These are phyloP conservation scores for Suhomyces taliae DNA, from an alignment of 1,139 yeast species.

Conservation along the genomic window DNA sequence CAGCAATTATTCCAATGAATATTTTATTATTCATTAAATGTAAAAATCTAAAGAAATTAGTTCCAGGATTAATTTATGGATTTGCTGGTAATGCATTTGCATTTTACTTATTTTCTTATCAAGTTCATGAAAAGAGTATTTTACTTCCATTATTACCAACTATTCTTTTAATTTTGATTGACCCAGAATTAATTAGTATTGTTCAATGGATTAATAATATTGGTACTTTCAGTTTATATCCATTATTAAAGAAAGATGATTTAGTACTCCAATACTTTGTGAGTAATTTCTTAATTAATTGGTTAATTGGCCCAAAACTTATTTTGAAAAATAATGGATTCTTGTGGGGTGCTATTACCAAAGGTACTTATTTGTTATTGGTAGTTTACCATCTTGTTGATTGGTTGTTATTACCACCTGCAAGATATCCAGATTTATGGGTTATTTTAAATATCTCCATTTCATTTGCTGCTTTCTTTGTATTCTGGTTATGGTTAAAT, in stretches of 20 bases:
- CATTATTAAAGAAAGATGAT: constrained; percentile 76
- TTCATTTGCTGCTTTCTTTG: constrained; percentile 71
- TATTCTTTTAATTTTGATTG: constrained; percentile 60
- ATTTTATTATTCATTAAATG: constrained; percentile 20
- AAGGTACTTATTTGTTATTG: constrained; percentile 59
- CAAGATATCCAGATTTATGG: constrained; percentile 79
- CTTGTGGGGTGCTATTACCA: constrained; percentile 58
- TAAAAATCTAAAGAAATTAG: constrained; percentile 18
- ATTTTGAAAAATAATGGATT: constrained; percentile 30
- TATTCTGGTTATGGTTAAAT: constrained; percentile 75
- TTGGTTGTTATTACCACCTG: constrained; percentile 51
- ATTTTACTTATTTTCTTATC: constrained; percentile 87
- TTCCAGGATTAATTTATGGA: constrained; percentile 53
- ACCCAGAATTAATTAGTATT: constrained; percentile 62
- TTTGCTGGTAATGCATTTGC: constrained; percentile 84
- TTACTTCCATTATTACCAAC: constrained; percentile 86
- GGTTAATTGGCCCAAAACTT: constrained; percentile 67
- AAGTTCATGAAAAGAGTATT: constrained; percentile 90
- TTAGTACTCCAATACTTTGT: constrained; percentile 70
- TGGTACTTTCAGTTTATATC: constrained; percentile 84
- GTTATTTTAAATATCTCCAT: constrained; percentile 71
- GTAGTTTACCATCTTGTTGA: constrained; percentile 57
- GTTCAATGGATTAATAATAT: constrained; percentile 86
- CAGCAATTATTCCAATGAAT: constrained; percentile 60
- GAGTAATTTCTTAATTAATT: constrained; percentile 65